phyloP scores from a whole-genome alignment of 805 yeast species.

The Priceomyces medius region DNA sequence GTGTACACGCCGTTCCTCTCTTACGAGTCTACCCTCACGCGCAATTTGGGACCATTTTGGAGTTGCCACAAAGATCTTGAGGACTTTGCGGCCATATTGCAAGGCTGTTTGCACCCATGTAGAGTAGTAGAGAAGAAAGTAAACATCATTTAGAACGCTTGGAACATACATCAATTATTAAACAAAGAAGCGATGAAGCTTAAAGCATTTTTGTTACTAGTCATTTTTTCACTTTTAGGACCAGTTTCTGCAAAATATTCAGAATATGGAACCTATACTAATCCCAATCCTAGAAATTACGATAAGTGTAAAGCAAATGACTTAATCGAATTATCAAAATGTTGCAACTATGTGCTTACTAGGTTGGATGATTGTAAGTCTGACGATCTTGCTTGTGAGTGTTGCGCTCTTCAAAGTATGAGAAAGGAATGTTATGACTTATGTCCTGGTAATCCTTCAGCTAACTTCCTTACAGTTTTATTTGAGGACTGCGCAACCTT shows the following conservation, averaged over 20 bases:
- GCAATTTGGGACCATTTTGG: neutral
- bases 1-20: too few relatives aligned
- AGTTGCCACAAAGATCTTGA: neutral
- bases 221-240: neutral
- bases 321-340: slow-evolving; percentile 38
- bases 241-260: slow-evolving; percentile 1
- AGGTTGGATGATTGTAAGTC: slow-evolving; percentile 51
- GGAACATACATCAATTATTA: neutral
- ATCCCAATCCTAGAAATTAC: slow-evolving; percentile 45
- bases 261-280: slow-evolving; percentile 37
- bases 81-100: neutral
- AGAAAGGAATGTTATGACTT: slow-evolving; percentile 45
- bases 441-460: slow-evolving; percentile 49
- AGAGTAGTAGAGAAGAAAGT: neutral
- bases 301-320: slow-evolving; percentile 45
- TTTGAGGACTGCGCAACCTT: slow-evolving; percentile 46
- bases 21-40: too few relatives aligned
- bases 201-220: neutral
- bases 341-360: slow-evolving; percentile 47
- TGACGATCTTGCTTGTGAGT: slow-evolving; percentile 55
- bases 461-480: slow-evolving; percentile 45
- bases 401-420: slow-evolving; percentile 54
- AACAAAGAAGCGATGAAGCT: neutral
- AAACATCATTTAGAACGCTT: neutral
- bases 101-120: slow-evolving; percentile 1